Evolutionary conservation across 805 yeast genomes (phyloP), one percentile per base, ranked within the genome.

Genomic region (Yarrowia sp.): DNA sequence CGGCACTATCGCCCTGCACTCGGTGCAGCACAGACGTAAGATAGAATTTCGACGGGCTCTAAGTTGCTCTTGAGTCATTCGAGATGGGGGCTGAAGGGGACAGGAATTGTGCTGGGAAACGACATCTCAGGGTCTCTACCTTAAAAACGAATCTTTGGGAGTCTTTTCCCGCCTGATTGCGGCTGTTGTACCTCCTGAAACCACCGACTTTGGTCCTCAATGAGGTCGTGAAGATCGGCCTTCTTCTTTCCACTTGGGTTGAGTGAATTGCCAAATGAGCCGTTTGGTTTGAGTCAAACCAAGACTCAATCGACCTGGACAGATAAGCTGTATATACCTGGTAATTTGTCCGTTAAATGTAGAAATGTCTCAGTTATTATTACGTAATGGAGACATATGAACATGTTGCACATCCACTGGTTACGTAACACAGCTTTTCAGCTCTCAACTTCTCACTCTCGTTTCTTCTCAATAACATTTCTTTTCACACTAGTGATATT

Each of bases 231-330:
- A 14, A 13, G 49, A 44, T 44, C 49, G 49, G 13, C 49, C 49
- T 3, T 44, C 49, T 44, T 44, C 14, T 20, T 44, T 13, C 34
- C 34, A n/a, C 14, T 44, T 13, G 20, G 10, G 49, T 44, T 44
- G 49, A 44, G 49, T 20, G 49, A 44, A 44, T 44, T 44, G 49
- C 49, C 49, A 44, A 20, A 20, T 19, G 46, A 43, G 24, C 46
- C 46, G 46, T 43, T 43, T 44, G 33, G 46, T 43, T 43, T 44
- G 33, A 44, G 49, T 20, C 49, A 20, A 44, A 6, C n/a, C 33
- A 44, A n/a, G 44, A 40, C 19, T 40, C 44, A 40, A 40, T n/a
- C 12, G 7, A 10, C n/a, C n/a, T n/a, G 10, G 30, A 24, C 30
- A 5, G n/a, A 24, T 24, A 5, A 24, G 30, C 3, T 24, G 30